Base-by-base conservation (phyloP, 192 early-diverging fungal species). In the Coemansia sp. region DNA sequence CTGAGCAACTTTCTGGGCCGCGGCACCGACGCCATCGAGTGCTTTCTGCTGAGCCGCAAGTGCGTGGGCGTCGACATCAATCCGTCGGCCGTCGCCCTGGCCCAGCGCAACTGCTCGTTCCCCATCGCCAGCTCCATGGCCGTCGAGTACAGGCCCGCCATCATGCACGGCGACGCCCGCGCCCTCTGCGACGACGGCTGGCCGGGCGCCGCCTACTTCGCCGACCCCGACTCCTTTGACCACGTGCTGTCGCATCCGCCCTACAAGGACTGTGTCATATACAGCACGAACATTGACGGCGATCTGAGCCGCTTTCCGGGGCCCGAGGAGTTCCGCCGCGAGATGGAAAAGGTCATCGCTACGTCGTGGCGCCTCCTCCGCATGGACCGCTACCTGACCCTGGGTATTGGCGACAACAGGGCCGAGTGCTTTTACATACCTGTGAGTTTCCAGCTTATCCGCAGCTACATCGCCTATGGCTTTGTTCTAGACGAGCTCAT, bases 401-500 rank as follows among this genome's bases (percentile, higher is more conserved):
- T 97, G n/a, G 95, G 95, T 0, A 97, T 97, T 62, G 95, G 95
- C 23, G 95, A 97, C 63, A 97, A 97, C 63, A 85, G 95, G 32
- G 91, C 92, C 53, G 92, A 94, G 52, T 94, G 94, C 67, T 96
- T 92, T 62, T 95, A 96, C 55, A 88, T 94, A 37, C 93, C 93
- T 8, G 92, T 97, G 14, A 88, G 91, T 37, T 96, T 92, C 69
- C 88, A 94, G 50, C 82, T 93, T 33, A 91, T 96, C 69, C 73
- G 93, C 0, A 87, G 87, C 44, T 97, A 97, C 67, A 87, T 96
- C 28, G 75, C 90, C 66, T 67, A 77, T 26, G 95, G 95, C 0
- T 97, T 97, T 81, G 93, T 92, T 62, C 70, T 97, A 6, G 95
- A 97, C 58, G 95, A 96, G 78, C 64, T 95, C 28, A 80, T 97